A percentile compares a stretch with the other conserved stretches of the same genome.
These are phyloP conservation scores for Neostapfia colusana DNA, from an alignment of 176 grass and related monocot genomes.

Conservation along the genomic window DNA sequence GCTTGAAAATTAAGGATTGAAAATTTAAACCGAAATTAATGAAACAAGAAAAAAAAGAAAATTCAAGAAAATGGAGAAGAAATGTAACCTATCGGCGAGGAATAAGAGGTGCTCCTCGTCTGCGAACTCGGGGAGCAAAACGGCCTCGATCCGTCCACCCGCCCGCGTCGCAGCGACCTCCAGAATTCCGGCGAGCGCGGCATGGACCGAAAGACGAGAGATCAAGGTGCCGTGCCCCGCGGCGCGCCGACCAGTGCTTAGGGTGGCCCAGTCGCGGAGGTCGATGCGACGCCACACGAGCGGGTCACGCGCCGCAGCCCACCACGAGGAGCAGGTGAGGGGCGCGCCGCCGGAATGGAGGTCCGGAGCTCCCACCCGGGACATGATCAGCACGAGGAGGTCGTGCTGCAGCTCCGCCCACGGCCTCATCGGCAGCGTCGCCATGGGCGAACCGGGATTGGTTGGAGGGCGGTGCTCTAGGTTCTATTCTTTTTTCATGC, in stretches of 20 bases:
- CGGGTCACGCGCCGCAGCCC: slow-evolving; percentile 47
- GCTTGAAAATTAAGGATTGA: not conserved
- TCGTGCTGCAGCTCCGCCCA: slow-evolving; percentile 65
- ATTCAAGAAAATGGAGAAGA: not conserved
- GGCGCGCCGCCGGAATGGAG: slow-evolving; percentile 47
- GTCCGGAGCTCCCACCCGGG: slow-evolving; percentile 42
- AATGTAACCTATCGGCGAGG: slow-evolving; percentile 52
- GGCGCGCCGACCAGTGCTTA: slow-evolving; percentile 26
- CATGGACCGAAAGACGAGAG: not conserved
- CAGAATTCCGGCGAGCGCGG: slow-evolving; percentile 30
- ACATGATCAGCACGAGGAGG: slow-evolving; percentile 56
- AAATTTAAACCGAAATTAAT: not conserved
- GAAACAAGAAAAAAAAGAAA: not conserved
- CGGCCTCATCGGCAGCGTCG: slow-evolving; percentile 33
- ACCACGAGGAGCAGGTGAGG: slow-evolving; percentile 56
- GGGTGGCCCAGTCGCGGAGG: slow-evolving; percentile 51
- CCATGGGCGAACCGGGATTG: slow-evolving; percentile 28
- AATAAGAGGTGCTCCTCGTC: slow-evolving; percentile 49
- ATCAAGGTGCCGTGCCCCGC: not conserved
- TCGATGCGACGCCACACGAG: slow-evolving; percentile 56
- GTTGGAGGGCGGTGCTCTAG: no score
- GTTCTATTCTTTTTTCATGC: no score
- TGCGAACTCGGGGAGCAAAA: slow-evolving; percentile 52
- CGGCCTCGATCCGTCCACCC: slow-evolving; percentile 35
- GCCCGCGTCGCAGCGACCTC: slow-evolving; percentile 19